Evolutionary conservation across 768 basidiomycete species (phyloP).

Genomic region (Auriscalpium orientale): DNA sequence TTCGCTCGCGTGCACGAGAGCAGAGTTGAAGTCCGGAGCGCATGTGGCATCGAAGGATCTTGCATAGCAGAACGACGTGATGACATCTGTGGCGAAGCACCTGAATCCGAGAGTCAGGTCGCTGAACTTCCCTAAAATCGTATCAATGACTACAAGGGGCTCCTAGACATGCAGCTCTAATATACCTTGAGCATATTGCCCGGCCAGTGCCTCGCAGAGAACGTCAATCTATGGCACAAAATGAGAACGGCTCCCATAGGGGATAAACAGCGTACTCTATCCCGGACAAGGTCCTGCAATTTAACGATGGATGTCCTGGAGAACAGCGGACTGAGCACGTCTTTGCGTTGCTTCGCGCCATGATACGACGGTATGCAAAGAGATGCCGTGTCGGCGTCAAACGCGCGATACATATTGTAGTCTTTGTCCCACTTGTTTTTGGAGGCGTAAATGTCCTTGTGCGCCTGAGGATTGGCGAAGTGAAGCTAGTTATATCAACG

Average conservation of each 20-base stretch:
- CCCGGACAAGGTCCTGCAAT: not conserved
- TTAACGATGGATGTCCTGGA: not conserved
- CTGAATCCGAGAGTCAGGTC: not conserved
- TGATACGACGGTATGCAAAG: not conserved
- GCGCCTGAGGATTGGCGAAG: not conserved
- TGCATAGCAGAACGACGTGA: not conserved
- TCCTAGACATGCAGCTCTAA: not conserved
- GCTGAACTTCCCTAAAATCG: not conserved
- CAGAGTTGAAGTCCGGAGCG: not conserved
- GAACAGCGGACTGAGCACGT: not conserved
- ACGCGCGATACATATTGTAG: not conserved
- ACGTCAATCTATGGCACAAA: not conserved
- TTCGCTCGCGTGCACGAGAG: not conserved
- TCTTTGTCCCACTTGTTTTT: conserved; percentile 6
- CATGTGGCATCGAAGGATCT: not conserved
- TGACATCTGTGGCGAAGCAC: not conserved
- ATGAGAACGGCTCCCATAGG: not conserved
- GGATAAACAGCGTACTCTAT: not conserved
- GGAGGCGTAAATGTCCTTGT: not conserved
- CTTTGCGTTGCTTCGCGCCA: not conserved
- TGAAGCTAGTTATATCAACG: not conserved
- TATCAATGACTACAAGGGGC: not conserved
- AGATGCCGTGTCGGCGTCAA: not conserved
- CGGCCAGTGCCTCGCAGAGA: too few relatives aligned
- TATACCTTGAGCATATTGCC: not conserved